phyloP scores from a whole-genome alignment of 202 grass and related monocot species.

The Dendrocalamus latiflorus region DNA sequence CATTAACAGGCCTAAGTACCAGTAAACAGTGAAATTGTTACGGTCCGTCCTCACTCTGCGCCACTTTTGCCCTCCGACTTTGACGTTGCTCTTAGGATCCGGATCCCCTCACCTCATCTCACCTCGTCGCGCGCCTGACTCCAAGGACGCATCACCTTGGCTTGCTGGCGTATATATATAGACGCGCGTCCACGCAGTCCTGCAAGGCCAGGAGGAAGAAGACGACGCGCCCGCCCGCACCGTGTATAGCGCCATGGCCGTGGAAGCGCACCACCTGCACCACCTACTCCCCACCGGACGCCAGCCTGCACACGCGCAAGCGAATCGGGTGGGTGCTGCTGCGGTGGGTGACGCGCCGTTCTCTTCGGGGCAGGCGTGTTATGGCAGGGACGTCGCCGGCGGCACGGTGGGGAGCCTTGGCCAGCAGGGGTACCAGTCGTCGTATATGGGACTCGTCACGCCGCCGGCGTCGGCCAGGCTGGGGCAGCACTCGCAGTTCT shows the following conservation, averaged over 20 bases:
- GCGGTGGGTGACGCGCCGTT: background rate
- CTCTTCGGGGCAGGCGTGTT: background rate
- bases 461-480: background rate
- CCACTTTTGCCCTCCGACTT: too few species aligned
- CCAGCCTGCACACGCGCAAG: background rate
- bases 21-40: too few species aligned
- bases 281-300: slow-evolving; percentile 30
- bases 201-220: background rate
- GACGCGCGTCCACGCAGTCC: background rate
- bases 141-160: background rate
- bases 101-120: background rate
- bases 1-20: too few species aligned
- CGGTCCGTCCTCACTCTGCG: too few species aligned
- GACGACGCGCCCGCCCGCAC: background rate
- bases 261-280: slow-evolving; percentile 55
- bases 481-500: slow-evolving; percentile 7
- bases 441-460: background rate
- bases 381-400: background rate
- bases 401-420: background rate
- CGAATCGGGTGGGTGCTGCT: background rate
- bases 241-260: slow-evolving; percentile 46
- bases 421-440: background rate
- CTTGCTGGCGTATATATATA: background rate
- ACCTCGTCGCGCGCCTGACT: background rate
- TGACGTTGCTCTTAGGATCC: too few species aligned